These are phyloP conservation scores for Anthostomella pinea DNA, from an alignment of 2,329 filamentous ascomycete genomes.

Conservation along the genomic window DNA sequence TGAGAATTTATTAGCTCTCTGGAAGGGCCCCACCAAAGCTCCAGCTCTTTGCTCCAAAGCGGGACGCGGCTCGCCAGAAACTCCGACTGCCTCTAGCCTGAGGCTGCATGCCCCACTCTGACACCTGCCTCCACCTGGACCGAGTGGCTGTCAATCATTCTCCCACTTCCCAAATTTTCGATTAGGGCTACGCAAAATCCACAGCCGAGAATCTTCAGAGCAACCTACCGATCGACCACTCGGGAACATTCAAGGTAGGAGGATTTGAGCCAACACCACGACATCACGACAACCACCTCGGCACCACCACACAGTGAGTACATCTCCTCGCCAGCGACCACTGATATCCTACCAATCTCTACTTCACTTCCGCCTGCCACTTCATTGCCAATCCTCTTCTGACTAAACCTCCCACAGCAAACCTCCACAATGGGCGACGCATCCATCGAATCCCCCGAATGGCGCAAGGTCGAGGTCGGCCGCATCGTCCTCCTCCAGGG, in stretches of 20 bases:
- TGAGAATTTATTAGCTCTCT: too few relatives aligned
- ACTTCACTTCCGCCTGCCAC: conserved; percentile 3
- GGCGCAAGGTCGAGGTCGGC: conserved; percentile 98
- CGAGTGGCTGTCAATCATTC: not conserved
- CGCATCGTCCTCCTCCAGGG: conserved; percentile 88
- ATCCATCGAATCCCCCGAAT: conserved; percentile 76
- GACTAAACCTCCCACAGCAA: conserved; percentile 41
- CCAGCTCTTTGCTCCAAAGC: not conserved
- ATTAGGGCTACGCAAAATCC: conserved; percentile 26
- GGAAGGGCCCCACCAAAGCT: conserved; percentile 3
- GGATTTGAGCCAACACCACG: conserved; percentile 25
- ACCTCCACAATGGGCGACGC: conserved; percentile 77
- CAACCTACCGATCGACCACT: conserved; percentile 15
- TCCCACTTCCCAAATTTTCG: conserved; percentile 19
- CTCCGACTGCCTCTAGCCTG: too few relatives aligned
- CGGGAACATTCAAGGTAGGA: conserved; percentile 28
- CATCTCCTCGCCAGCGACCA: conserved; percentile 7
- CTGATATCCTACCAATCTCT: conserved; percentile 3
- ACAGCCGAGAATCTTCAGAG: conserved; percentile 7
- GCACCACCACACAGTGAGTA: conserved; percentile 24
- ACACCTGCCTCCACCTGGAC: not conserved
- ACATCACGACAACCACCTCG: conserved; percentile 25
- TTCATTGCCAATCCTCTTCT: conserved; percentile 14
- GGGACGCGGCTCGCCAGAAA: too few relatives aligned
- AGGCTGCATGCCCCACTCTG: too few relatives aligned